Base-by-base conservation (phyloP, 2,329 filamentous ascomycete genomes). In the Xylariomycetidae sp. region DNA sequence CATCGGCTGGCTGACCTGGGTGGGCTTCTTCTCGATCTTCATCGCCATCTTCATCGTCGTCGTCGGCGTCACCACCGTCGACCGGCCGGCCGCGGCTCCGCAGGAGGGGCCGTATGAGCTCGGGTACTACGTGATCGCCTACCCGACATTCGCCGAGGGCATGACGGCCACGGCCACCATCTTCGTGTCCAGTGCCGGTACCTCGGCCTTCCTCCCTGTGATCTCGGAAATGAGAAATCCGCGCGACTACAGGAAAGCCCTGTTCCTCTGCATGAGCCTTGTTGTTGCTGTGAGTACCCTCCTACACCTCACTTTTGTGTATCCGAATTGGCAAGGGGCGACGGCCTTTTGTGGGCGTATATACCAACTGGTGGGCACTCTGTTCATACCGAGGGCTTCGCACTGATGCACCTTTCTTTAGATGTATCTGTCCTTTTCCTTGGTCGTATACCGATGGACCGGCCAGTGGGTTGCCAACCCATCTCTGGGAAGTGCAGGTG, bases 221-320 rank as follows among this genome's bases (percentile, higher is more conserved):
- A 81, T 82, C 33, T 73, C 70, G 0, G 79, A 82, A 57, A 82
- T 82, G 76, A 63, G 60, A 25, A 63, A 66, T 19, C 76, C 77
- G 0, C 62, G 61, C 14, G 72, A 79, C 43, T 82, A 73, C 53
- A 67, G 65, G 39, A 79, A 79, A 52, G 69, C 77, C 0, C 61
- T 81, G 0, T 78, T 69, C 47, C 54, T 69, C 10, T 76, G 71
- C 53, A 77, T 78, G 74, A 60, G 54, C 12, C 54, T 80, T 32
- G 73, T 77, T 4, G 71, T 68, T 4, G 34, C 34, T 9, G 26
- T 18, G 15, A 7, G 24, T 25, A 25, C 6, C 24, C n/a, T 12
- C n/a, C 20, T 13, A 25, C n/a, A 6, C 15, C 6, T 12, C 12
- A n/a, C n/a, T n/a, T n/a, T n/a, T n/a, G n/a, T n/a, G n/a, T n/a